A percentile compares a stretch with the other conserved stretches of the same genome.
Conservation (phyloP, 305 asterid genomes). For the Fraxinus floribunda region DNA sequence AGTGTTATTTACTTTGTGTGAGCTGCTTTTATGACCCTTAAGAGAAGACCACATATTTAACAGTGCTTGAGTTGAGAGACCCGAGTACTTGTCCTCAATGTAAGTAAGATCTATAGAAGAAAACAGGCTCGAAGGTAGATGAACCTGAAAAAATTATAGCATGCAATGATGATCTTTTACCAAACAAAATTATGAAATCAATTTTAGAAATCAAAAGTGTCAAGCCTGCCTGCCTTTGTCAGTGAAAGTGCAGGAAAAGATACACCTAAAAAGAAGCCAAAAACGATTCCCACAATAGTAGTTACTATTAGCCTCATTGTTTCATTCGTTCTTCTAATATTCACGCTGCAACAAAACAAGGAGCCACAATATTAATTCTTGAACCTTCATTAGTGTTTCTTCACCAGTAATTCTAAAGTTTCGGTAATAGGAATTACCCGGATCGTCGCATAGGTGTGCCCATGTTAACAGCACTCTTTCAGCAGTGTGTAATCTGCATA, state of each 20-base stretch:
- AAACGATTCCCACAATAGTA: constrained; percentile 61
- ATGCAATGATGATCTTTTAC: constrained; percentile 21
- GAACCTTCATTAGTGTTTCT: background rate
- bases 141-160: constrained; percentile 43
- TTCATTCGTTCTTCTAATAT: constrained; percentile 58
- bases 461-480: constrained; percentile 35
- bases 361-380: constrained; percentile 12
- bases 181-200: background rate
- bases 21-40: constrained; percentile 46
- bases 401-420: background rate
- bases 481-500: constrained; percentile 26
- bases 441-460: constrained; percentile 53
- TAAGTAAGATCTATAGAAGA: constrained; percentile 62
- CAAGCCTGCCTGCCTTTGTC: constrained; percentile 59
- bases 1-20: constrained; percentile 41
- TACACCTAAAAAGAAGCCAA: constrained; percentile 83
- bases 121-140: constrained; percentile 47
- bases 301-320: constrained; percentile 70
- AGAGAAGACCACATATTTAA: constrained; percentile 76
- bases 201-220: background rate
- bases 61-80: constrained; percentile 76
- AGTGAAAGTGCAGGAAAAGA: constrained; percentile 65
- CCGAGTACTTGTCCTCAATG: constrained; percentile 75
- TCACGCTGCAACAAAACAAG: constrained; percentile 44
- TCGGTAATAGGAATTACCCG: background rate